Conservation (phyloP, 2,329 filamentous ascomycete genomes). For the Alternaria dauci region DNA sequence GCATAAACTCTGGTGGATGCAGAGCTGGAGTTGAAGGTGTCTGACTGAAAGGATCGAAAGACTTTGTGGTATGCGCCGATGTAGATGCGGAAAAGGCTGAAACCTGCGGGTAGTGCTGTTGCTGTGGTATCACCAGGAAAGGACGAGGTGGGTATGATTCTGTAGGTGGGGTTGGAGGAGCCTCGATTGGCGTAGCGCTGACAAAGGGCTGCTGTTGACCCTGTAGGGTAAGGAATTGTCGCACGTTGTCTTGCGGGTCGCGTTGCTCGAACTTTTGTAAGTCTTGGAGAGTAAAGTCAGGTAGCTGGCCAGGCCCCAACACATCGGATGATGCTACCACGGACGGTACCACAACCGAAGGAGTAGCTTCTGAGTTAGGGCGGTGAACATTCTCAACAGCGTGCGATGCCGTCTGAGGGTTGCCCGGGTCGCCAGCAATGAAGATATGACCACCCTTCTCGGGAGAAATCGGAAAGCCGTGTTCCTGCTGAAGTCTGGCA, state of each 20-base stretch:
- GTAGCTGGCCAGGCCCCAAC: constrained; percentile 73
- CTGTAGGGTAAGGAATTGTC: constrained; percentile 89
- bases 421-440: constrained; percentile 80
- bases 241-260: constrained; percentile 91
- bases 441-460: constrained; percentile 74
- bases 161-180: constrained; percentile 50
- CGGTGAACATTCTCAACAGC: constrained; percentile 65
- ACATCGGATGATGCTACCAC: constrained; percentile 91
- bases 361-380: constrained; percentile 76
- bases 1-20: constrained; percentile 51
- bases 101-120: constrained; percentile 36
- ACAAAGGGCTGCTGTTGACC: constrained; percentile 69
- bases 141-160: constrained; percentile 52
- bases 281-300: constrained; percentile 75
- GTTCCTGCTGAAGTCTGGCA: constrained; percentile 75
- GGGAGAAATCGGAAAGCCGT: constrained; percentile 69
- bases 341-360: constrained; percentile 61
- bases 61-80: constrained; percentile 42
- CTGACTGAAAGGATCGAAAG: constrained; percentile 38
- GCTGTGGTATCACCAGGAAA: constrained; percentile 42
- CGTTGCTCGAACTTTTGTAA: constrained; percentile 74
- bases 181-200: constrained; percentile 70
- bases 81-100: constrained; percentile 50
- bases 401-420: constrained; percentile 69
- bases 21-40: constrained; percentile 38